Evolutionary conservation across 768 basidiomycete species (phyloP), one percentile per base, ranked within the genome.

Genomic region (Fistulinella prunicolor): DNA sequence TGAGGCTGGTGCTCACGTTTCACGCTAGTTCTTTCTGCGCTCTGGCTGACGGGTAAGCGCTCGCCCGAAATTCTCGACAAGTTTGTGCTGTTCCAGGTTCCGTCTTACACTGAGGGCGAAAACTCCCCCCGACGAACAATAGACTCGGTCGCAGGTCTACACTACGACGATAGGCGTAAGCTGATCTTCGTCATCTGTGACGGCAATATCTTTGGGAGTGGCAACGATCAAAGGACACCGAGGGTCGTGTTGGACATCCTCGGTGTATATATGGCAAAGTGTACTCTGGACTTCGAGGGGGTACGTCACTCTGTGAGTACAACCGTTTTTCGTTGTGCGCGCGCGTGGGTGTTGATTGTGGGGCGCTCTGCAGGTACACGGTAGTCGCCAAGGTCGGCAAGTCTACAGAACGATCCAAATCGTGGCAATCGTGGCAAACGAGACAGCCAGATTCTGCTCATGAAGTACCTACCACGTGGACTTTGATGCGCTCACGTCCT

Each of bases 111-210:
- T 2, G 94, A 97, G 73, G 90, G 92, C 54, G 94, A 97, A 60
- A 94, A 95, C 55, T 94, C 93, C 1, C 75, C 95, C 12, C 85
- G 94, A 6, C 79, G 86, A 5, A 96, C 94, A 7, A 83, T 97
- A 50, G 94, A 95, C 62, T 93, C 92, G 3, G 78, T 97, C 24
- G 89, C 93, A 1, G 84, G 83, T 6, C 78, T 96, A 54, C 81
- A 87, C 62, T 97, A 96, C 55, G 93, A 96, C 55, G 94, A 97
- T 66, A 97, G 96, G 69, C 85, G 94, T 49, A 97, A 97, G 66
- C 70, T 97, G 5, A 77, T 97, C 26, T 87, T 95, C 70, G 77
- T 96, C 62, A 91, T 97, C 49, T 96, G 94, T 58, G 94, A 96
- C 55, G 93, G 94, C 3, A 95, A 95, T 64, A 95, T 95, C 61